phyloP scores from a whole-genome alignment of 1,284 basidiomycete genomes.

The Cutaneotrichosporon sp. region DNA sequence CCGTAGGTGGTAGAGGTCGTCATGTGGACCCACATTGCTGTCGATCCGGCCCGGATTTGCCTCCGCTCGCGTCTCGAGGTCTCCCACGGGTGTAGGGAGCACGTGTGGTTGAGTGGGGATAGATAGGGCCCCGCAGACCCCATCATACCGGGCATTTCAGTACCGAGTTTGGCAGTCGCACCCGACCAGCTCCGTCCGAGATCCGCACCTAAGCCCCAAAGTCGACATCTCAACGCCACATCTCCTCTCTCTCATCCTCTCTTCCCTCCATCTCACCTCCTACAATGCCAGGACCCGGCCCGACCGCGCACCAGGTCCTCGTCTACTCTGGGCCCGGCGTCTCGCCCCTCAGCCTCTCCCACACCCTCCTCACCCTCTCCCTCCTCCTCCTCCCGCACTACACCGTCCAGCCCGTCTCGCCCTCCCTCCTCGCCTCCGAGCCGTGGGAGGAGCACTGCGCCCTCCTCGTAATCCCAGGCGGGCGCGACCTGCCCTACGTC shows the following conservation, averaged over 20 bases:
- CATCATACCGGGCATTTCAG: too few relatives aligned
- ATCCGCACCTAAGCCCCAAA: not conserved
- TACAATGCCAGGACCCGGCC: slow-evolving; percentile 43
- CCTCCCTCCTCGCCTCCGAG: slow-evolving; percentile 62
- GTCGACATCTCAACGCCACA: too few relatives aligned
- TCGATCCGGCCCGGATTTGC: too few relatives aligned
- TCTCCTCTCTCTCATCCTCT: not conserved
- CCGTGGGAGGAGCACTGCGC: slow-evolving; percentile 77
- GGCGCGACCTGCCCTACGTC: slow-evolving; percentile 59
- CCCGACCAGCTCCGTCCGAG: not conserved
- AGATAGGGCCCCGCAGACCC: not conserved
- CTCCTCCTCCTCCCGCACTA: slow-evolving; percentile 70
- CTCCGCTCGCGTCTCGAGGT: not conserved
- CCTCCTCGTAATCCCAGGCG: slow-evolving; percentile 73
- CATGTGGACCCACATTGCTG: not conserved
- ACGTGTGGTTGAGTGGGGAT: not conserved
- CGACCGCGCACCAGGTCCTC: slow-evolving; percentile 62
- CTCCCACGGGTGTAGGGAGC: not conserved
- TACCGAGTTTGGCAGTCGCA: not conserved
- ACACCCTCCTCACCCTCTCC: slow-evolving; percentile 62
- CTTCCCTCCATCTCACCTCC: not conserved
- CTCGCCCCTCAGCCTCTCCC: slow-evolving; percentile 61
- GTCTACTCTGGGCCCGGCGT: slow-evolving; percentile 75
- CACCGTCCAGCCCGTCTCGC: slow-evolving; percentile 68
- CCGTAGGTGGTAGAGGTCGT: not conserved